phyloP scores from a whole-genome alignment of 2,329 filamentous ascomycete species.

The Sporothrix protearum region DNA sequence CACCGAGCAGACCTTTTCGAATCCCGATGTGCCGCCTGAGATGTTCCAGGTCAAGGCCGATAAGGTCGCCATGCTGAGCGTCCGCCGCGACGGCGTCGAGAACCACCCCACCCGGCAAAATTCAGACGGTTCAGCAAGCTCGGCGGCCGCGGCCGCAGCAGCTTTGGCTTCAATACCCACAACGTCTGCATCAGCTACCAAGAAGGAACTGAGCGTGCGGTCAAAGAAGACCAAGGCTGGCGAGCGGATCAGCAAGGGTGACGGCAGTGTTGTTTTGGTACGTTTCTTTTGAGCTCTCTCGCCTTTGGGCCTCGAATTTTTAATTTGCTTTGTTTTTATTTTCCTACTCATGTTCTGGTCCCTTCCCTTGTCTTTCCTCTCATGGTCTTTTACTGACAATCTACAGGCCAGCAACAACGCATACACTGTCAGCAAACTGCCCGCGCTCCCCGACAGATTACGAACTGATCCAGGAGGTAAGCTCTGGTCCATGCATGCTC shows the following conservation, averaged over 20 bases:
- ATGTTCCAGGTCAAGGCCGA: constrained; percentile 55
- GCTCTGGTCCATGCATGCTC: constrained; percentile 30
- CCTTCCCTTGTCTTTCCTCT: too few relatives aligned
- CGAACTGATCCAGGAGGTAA: constrained; percentile 63
- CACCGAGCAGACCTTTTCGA: constrained; percentile 55
- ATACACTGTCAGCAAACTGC: constrained; percentile 81
- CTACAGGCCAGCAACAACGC: constrained; percentile 74
- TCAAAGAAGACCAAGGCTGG: constrained; percentile 61
- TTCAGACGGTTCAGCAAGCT: neutral
- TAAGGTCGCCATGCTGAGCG: constrained; percentile 45
- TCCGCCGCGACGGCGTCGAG: constrained; percentile 49
- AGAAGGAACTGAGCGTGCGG: constrained; percentile 56
- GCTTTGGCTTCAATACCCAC: neutral
- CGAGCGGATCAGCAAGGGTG: constrained; percentile 62
- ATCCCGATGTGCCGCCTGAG: constrained; percentile 50
- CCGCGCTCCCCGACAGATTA: constrained; percentile 74
- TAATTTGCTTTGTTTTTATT: neutral
- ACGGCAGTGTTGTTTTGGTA: constrained; percentile 65
- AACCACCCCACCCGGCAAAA: constrained; percentile 30
- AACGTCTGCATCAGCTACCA: constrained; percentile 34
- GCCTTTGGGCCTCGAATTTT: neutral
- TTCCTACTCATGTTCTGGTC: neutral
- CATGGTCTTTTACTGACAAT: neutral
- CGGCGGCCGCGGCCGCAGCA: neutral
- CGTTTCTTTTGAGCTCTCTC: neutral